Conservation (phyloP, 179 eudicot species). For the Silene noctiflora region DNA sequence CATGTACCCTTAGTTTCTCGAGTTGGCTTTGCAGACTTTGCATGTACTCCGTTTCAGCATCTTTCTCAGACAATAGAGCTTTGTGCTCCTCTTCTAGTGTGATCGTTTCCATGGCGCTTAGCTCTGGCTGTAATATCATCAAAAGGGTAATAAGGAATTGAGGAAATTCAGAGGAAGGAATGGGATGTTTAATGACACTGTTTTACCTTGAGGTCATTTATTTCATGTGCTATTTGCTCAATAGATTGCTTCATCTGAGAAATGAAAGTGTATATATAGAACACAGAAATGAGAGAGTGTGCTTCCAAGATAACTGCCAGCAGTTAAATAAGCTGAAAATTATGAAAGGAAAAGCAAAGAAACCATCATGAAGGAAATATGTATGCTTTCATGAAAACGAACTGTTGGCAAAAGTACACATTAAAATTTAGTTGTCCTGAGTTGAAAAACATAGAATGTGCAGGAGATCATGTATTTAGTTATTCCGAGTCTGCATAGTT, state of each 20-base stretch:
- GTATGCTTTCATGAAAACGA: not conserved
- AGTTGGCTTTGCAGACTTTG: conserved; percentile 57
- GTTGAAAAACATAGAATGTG: not conserved
- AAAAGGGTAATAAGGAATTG: not conserved
- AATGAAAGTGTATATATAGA: conserved; percentile 1
- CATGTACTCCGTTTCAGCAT: conserved; percentile 62
- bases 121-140: conserved; percentile 51
- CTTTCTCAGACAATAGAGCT: conserved; percentile 63
- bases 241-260: conserved; percentile 57
- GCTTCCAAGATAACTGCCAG: not conserved
- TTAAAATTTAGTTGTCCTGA: not conserved
- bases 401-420: not conserved
- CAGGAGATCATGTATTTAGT: not conserved
- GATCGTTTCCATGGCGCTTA: conserved; percentile 42
- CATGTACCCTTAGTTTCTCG: conserved; percentile 54
- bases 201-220: conserved; percentile 48
- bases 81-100: conserved; percentile 64
- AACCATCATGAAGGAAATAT: not conserved
- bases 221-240: conserved; percentile 42
- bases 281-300: not conserved
- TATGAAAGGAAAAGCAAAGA: not conserved
- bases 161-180: not conserved
- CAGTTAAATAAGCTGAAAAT: not conserved
- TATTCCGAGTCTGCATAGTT: not conserved
- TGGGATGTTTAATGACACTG: not conserved